Base-by-base conservation (phyloP, 2,329 filamentous ascomycete genomes). In the Bipolaris gigantea region DNA sequence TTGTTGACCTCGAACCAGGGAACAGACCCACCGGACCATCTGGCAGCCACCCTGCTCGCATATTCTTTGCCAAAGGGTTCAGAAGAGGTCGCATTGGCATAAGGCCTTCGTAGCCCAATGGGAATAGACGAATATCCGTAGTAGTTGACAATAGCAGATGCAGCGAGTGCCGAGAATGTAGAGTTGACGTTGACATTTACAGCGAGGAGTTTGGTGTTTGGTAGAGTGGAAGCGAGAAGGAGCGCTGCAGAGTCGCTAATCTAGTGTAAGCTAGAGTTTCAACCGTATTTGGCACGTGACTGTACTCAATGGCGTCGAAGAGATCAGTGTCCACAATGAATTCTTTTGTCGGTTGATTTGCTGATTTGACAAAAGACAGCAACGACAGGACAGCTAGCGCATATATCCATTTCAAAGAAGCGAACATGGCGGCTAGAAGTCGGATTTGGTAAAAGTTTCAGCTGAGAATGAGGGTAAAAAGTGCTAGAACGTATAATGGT, bases 1-100 rank as follows among this genome's bases (percentile, higher is more conserved):
- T 74, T 69, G 8, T 74, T 71, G 1, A 73, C 70, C 1, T 62
- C 53, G 10, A 53, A 53, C 73, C 72, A 78, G 2, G 64, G 59
- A 5, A 79, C 60, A 13, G 61, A 69, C 2, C 76, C 76, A 9
- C 73, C 67, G 4, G 50, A 53, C 56, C 69, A 81, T 55, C 75
- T 75, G 55, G 76, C 75, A 7, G 77, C 77, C 10, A 81, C 60
- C 61, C 80, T 81, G 65, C 73, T 77, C 0, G 76, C 66, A 48
- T 78, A 82, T 52, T 81, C 80, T 48, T 77, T 76, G 1, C 45
- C 50, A 13, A 75, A 56, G 6, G 60, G 62, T 58, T 81, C 79
- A 55, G 81, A 75, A 56, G 80, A 82, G 3, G 73, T 76, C 6
- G 64, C 67, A 57, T 80, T 71, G 0, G 69, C 75, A 21, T 80